Conservation (phyloP, 2,329 filamentous ascomycete species). For the Madurella fahalii region DNA sequence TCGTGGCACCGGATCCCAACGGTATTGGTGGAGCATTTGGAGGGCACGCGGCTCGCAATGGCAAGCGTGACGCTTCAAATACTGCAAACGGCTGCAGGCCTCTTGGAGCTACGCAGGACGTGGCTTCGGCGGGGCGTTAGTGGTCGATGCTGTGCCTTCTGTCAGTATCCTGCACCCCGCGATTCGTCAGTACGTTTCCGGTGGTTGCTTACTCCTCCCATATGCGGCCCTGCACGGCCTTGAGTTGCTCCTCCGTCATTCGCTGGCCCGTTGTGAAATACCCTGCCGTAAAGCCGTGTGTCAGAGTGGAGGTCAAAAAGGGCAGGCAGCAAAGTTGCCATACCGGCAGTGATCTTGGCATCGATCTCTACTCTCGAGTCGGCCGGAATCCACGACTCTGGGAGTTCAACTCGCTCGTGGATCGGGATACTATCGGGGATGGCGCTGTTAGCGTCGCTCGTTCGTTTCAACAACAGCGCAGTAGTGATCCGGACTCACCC, state of each 20-base stretch:
- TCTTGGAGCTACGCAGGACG: neutral
- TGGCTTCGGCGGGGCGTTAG: slow-evolving; percentile 9
- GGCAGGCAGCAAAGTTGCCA: slow-evolving; percentile 31
- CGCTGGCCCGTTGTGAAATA: slow-evolving; percentile 85
- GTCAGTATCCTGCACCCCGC: slow-evolving; percentile 26
- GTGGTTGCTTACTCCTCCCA: slow-evolving; percentile 70
- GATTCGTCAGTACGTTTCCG: slow-evolving; percentile 21
- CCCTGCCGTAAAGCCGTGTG: slow-evolving; percentile 37
- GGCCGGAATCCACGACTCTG: slow-evolving; percentile 87
- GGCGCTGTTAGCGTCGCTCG: slow-evolving; percentile 11
- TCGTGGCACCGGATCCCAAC: slow-evolving; percentile 14
- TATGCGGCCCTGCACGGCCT: slow-evolving; percentile 79
- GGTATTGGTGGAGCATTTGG: slow-evolving; percentile 14
- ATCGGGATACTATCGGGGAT: slow-evolving; percentile 64
- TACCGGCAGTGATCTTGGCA: slow-evolving; percentile 93
- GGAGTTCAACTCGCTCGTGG: slow-evolving; percentile 83
- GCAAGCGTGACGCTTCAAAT: slow-evolving; percentile 5
- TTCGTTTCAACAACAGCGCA: neutral
- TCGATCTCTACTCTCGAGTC: slow-evolving; percentile 98
- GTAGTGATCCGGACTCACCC: slow-evolving; percentile 48
- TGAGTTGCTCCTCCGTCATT: slow-evolving; percentile 81
- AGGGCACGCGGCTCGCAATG: slow-evolving; percentile 13
- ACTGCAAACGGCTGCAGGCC: slow-evolving; percentile 3
- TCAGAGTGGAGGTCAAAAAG: slow-evolving; percentile 20
- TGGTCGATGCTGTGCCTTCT: slow-evolving; percentile 27